Evolutionary conservation across 2,329 filamentous ascomycete species (phyloP), one percentile per base, ranked within the genome.

Genomic region (Mollisia scopiformis): DNA sequence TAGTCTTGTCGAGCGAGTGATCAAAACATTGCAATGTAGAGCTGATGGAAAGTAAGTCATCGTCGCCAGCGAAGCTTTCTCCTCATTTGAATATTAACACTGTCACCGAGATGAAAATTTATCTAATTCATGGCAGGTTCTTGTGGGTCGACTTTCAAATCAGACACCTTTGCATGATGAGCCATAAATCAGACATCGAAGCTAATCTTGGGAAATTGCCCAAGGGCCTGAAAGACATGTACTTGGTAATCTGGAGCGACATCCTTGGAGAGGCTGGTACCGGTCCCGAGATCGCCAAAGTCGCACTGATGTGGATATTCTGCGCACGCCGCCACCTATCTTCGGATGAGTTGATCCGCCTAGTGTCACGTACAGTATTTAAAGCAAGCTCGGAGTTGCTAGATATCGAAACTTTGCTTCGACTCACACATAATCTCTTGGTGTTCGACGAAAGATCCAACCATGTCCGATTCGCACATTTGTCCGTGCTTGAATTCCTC

Each of bases 401-500:
- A n/a, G n/a, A n/a, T n/a, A n/a, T n/a, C n/a, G n/a, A n/a, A n/a
- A 23, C 27, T 2, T 16, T 62, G 47, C 46, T 64, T 7, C 54
- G 51, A 27, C 35, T 62, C 2, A 55, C 49, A 7, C 57, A 52
- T 25, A 64, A 64, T 55, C 49, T 64, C 8, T 28, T 62, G 3
- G 30, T 50, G 11, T 21, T 41, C 11, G 60, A 37, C n/a, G 33
- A 37, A 14, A 13, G 4, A 14, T 16, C n/a, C 3, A 37, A 37
- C n/a, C 13, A 4, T 37, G 35, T 53, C 55, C 57, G 60, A 28
- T 65, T 61, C 37, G 57, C 57, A 28, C 62, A 65, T 35, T 51
- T 65, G 31, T 65, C 60, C 1, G 62, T 65, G 13, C 50, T 16
- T 25, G 62, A 62, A 41, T 62, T 62, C 31, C 43, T 65, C 3